phyloP scores from a whole-genome alignment of 495 filamentous ascomycete genomes.

The Lasiosphaeriaceae sp. region DNA sequence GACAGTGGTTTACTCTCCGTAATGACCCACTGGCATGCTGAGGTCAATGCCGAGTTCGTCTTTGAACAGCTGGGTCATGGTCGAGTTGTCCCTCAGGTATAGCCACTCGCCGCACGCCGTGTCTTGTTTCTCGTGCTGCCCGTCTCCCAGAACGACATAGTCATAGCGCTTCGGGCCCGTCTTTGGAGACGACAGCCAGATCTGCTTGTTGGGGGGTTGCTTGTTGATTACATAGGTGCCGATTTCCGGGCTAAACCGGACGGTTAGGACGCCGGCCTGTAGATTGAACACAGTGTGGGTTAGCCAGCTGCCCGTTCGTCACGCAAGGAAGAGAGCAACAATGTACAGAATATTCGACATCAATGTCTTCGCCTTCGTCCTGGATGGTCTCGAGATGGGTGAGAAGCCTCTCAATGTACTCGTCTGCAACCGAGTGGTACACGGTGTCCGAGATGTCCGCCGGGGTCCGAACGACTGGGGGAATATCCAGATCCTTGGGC shows the following conservation, averaged over 20 bases:
- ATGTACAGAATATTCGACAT: conserved; percentile 56
- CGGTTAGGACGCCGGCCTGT: conserved; percentile 79
- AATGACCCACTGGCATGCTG: conserved; percentile 16
- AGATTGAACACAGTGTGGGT: not conserved
- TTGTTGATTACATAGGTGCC: conserved; percentile 95
- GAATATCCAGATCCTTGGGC: conserved; percentile 14
- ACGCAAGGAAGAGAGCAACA: no score
- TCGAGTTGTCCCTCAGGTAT: conserved; percentile 75
- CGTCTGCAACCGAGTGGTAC: conserved; percentile 48
- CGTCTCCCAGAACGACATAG: conserved; percentile 68
- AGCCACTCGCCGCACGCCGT: conserved; percentile 72
- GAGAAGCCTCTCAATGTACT: conserved; percentile 56
- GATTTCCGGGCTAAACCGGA: conserved; percentile 53
- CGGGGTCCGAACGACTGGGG: conserved; percentile 20
- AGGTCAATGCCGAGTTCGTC: conserved; percentile 61
- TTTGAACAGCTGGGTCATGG: conserved; percentile 65
- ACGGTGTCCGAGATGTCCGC: conserved; percentile 33
- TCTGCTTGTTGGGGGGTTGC: conserved; percentile 94
- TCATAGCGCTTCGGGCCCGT: conserved; percentile 93
- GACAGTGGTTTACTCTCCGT: conserved; percentile 5
- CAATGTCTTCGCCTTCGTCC: conserved; percentile 58
- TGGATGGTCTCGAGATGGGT: conserved; percentile 62
- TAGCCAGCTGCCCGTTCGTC: no score
- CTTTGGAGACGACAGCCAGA: conserved; percentile 90
- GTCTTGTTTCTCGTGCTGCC: conserved; percentile 70